A percentile compares a stretch with the other conserved stretches of the same genome.
Conservation (phyloP, 1,284 basidiomycete genomes). For the Melampsora occidentalis region DNA sequence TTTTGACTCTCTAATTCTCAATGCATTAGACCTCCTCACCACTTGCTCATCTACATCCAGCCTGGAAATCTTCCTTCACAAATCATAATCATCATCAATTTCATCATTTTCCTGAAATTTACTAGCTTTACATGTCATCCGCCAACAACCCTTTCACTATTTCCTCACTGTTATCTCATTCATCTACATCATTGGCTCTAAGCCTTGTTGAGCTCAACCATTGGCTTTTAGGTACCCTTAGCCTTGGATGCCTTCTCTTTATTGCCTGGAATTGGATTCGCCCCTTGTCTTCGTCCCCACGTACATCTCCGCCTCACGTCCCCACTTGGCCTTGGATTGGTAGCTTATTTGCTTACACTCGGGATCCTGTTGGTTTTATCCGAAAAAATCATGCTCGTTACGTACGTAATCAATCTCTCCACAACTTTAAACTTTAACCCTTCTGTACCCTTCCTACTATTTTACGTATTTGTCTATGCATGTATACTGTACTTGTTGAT, state of each 20-base stretch:
- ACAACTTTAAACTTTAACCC: neutral
- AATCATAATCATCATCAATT: neutral
- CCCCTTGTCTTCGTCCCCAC: neutral
- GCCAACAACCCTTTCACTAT: neutral
- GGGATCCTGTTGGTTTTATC: slow-evolving; percentile 36
- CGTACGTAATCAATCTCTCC: slow-evolving; percentile 8
- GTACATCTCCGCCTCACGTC: slow-evolving; percentile 17
- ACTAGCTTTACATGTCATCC: slow-evolving; percentile 4
- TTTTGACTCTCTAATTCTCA: neutral
- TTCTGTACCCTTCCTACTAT: neutral
- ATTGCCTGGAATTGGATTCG: neutral
- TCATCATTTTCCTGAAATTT: neutral
- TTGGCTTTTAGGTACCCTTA: neutral
- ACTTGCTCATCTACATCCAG: neutral
- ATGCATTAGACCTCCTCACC: neutral
- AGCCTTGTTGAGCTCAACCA: neutral
- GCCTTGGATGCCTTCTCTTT: neutral
- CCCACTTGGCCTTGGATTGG: slow-evolving; percentile 40
- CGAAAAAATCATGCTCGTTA: slow-evolving; percentile 19
- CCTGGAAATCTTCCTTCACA: neutral
- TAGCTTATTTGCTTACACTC: slow-evolving; percentile 34
- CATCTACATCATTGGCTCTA: neutral
- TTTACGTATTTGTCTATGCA: slow-evolving; percentile 8
- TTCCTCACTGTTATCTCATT: neutral
- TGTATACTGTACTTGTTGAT: neutral